Percentiles rank a stretch among this genome's conserved stretches.
These are phyloP conservation scores for Pelagophyceae sp. DNA, from an alignment of 352 stramenopile species.

Conservation along the genomic window DNA sequence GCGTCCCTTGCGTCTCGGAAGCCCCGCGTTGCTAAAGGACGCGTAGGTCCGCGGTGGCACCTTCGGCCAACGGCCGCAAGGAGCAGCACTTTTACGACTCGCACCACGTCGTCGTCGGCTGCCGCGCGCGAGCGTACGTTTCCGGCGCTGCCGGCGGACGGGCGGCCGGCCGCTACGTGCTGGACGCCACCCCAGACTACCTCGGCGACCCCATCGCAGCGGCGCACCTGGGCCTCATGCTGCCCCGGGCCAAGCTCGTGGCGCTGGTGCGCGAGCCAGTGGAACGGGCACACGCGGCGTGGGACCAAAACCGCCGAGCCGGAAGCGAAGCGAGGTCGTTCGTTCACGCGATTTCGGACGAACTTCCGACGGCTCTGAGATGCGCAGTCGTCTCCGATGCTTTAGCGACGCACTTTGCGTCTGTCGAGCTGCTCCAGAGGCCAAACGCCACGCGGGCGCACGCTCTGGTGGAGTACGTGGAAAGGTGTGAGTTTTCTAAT, in stretches of 20 bases:
- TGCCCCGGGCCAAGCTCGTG: background rate
- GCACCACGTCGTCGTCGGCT: constrained; percentile 15
- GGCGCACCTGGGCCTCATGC: background rate
- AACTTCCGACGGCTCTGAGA: background rate
- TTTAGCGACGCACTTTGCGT: background rate
- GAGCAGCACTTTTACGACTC: constrained; percentile 16
- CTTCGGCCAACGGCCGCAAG: constrained; percentile 14
- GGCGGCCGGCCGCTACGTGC: background rate
- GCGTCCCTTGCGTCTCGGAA: background rate
- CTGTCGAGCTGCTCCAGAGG: background rate
- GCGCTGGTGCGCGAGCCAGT: background rate
- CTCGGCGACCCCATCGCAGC: constrained; percentile 9
- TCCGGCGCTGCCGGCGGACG: background rate
- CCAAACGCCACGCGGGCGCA: background rate
- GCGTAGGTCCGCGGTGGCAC: too few relatives aligned
- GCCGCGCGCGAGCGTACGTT: background rate
- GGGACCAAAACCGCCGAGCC: constrained; percentile 12
- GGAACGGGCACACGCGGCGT: constrained; percentile 1
- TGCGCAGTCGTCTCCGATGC: background rate
- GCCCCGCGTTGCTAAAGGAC: too few relatives aligned
- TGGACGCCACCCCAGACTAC: constrained; percentile 17
- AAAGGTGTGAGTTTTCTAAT: too few relatives aligned
- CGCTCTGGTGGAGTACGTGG: background rate
- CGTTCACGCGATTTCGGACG: background rate
- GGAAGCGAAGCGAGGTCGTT: background rate